Evolutionary conservation across 2,329 filamentous ascomycete genomes (phyloP), one percentile per base, ranked within the genome.

Genomic region (Pseudogymnoascus sp.): DNA sequence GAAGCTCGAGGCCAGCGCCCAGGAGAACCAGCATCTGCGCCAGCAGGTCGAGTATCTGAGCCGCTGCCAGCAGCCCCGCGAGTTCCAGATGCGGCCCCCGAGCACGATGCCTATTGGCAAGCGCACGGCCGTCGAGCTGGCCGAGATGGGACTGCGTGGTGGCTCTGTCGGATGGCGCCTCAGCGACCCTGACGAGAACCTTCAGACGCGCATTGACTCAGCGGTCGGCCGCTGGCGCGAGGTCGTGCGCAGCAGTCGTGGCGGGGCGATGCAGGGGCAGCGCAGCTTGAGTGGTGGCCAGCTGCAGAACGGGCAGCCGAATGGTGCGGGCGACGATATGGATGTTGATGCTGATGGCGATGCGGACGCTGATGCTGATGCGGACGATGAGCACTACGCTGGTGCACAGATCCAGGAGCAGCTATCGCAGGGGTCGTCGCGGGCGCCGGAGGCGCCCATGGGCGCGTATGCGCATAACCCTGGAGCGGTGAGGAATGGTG

Each of bases 161-260:
- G 72, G 72, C 28, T 70, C 70, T 3, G 70, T 84, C 1, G 84
- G 82, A 0, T 74, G 82, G 50, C 77, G 75, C 41, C 61, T 82
- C 1, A 77, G 82, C 35, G 83, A 86, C 68, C 76, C 78, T 1
- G 78, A 83, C 61, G 66, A 79, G 4, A 84, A 86, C 65, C 71
- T 87, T 1, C 77, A 77, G 64, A 78, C 79, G 0, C 70, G 84
- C 38, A 79, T 86, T 5, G 74, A 81, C 6, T 76, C 77, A n/a
- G 80, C 81, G 2, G 85, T 88, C 63, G 80, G 83, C 46, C 78
- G 84, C 31, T 88, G 85, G 85, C 88, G 85, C 73, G 77, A 75
- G 4, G 83, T 87, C 14, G 81, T 88, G 11, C 75, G 78, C n/a
- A 79, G 82, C 5, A 76, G 79, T 2, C 78, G 83, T 41, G 75